phyloP scores from a whole-genome alignment of 192 early-diverging fungal species.

The Gamsiella multidivaricata region DNA sequence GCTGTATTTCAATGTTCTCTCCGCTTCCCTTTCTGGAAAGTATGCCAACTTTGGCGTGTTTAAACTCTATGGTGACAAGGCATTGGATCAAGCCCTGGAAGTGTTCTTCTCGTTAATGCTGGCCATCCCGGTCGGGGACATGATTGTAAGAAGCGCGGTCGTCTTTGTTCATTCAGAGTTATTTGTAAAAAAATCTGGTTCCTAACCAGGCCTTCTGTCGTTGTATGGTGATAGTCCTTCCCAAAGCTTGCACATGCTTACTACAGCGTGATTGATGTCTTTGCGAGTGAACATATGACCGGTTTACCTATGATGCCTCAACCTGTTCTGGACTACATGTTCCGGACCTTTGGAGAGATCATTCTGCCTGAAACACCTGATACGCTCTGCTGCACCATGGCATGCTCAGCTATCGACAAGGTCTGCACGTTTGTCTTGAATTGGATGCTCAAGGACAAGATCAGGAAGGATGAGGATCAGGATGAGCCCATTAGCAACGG shows the following conservation, averaged over 20 bases:
- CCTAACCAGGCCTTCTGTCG: too few species aligned
- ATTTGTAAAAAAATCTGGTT: too few species aligned
- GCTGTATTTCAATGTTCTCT: slow-evolving; percentile 79
- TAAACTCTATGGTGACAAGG: slow-evolving; percentile 85
- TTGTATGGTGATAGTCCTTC: slow-evolving; percentile 69
- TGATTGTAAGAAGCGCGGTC: slow-evolving; percentile 63
- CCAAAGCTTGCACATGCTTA: slow-evolving; percentile 70
- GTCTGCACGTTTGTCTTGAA: slow-evolving; percentile 77
- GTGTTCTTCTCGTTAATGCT: slow-evolving; percentile 77
- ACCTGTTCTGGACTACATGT: slow-evolving; percentile 73
- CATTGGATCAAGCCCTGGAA: slow-evolving; percentile 73
- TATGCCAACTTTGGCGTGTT: slow-evolving; percentile 96
- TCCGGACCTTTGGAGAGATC: slow-evolving; percentile 80
- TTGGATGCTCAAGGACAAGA: slow-evolving; percentile 53
- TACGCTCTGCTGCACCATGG: slow-evolving; percentile 60
- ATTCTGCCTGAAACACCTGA: slow-evolving; percentile 63
- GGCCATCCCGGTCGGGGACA: slow-evolving; percentile 77
- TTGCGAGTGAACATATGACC: slow-evolving; percentile 74
- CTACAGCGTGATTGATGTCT: slow-evolving; percentile 75
- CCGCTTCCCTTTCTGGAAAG: slow-evolving; percentile 75
- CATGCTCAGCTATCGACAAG: slow-evolving; percentile 79
- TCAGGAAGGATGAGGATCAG: slow-evolving; percentile 34
- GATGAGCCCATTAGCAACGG: slow-evolving; percentile 8
- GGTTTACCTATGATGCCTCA: slow-evolving; percentile 68
- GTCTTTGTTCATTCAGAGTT: not conserved